These are phyloP conservation scores for Rubia balearica DNA, from an alignment of 305 asterid genomes.

Conservation along the genomic window DNA sequence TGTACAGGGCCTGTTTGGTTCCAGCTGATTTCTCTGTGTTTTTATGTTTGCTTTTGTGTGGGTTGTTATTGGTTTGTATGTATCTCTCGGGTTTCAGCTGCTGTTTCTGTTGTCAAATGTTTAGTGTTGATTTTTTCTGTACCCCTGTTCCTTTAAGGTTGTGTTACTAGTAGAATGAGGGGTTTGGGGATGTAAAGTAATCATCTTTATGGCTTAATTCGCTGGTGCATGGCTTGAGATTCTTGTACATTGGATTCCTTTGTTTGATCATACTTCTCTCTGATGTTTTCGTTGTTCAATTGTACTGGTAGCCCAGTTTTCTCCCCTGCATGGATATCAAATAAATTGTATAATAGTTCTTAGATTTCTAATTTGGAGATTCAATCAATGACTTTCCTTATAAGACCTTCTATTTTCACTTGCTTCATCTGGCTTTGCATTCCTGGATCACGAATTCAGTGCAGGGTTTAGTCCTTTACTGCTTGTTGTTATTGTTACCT, in stretches of 20 bases:
- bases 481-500: neutral
- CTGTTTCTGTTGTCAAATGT: slow-evolving; percentile 16
- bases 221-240: slow-evolving; percentile 23
- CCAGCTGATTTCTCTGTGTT: slow-evolving; percentile 38
- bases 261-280: neutral
- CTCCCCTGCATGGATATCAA: slow-evolving; percentile 2
- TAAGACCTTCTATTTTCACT: neutral
- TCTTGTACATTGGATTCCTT: slow-evolving; percentile 14
- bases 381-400: neutral
- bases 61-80: slow-evolving; percentile 27
- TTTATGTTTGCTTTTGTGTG: slow-evolving; percentile 25
- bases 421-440: neutral
- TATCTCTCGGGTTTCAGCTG: slow-evolving; percentile 20
- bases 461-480: neutral
- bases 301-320: neutral
- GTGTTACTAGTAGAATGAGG: slow-evolving; percentile 13
- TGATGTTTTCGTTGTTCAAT: neutral
- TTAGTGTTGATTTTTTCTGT: slow-evolving; percentile 23
- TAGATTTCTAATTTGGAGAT: neutral
- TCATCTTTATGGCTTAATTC: slow-evolving; percentile 16
- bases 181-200: slow-evolving; percentile 17
- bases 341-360: neutral
- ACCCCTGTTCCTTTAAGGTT: slow-evolving; percentile 11
- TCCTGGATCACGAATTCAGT: neutral
- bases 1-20: slow-evolving; percentile 16